Evolutionary conservation across 1,284 basidiomycete species (phyloP).

Genomic region (Calocybe gambosa): DNA sequence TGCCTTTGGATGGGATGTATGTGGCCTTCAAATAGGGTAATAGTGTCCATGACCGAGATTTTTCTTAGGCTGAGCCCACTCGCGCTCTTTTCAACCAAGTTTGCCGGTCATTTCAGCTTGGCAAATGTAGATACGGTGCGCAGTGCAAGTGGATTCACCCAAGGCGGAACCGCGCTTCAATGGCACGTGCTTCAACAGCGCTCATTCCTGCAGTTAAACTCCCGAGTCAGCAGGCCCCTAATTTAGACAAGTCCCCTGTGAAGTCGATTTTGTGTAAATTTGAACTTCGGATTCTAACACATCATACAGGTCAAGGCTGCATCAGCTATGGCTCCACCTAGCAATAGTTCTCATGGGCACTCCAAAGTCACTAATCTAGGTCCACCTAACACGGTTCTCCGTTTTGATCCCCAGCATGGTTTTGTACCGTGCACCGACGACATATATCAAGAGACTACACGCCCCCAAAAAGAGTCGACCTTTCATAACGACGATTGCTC

Average conservation of each 20-base stretch:
- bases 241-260: neutral
- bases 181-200: too few relatives aligned
- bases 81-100: conserved; percentile 21
- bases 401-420: conserved; percentile 4
- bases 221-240: neutral
- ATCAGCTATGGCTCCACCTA: neutral
- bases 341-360: neutral
- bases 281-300: neutral
- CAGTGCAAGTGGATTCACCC: conserved; percentile 28
- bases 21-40: too few relatives aligned
- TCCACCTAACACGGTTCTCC: neutral
- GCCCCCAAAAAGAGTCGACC: neutral
- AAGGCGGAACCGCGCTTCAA: neutral
- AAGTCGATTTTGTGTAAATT: neutral
- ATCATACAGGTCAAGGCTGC: neutral
- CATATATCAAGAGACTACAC: neutral
- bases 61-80: conserved; percentile 22
- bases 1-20: conserved; percentile 15
- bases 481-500: conserved; percentile 8
- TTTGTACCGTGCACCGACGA: neutral
- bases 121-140: conserved; percentile 3
- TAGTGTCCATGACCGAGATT: neutral
- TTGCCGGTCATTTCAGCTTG: conserved; percentile 22
- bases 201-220: neutral
- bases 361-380: neutral